Base-by-base conservation (phyloP, 2,329 filamentous ascomycete genomes). In the Phialocephala subalpina region DNA sequence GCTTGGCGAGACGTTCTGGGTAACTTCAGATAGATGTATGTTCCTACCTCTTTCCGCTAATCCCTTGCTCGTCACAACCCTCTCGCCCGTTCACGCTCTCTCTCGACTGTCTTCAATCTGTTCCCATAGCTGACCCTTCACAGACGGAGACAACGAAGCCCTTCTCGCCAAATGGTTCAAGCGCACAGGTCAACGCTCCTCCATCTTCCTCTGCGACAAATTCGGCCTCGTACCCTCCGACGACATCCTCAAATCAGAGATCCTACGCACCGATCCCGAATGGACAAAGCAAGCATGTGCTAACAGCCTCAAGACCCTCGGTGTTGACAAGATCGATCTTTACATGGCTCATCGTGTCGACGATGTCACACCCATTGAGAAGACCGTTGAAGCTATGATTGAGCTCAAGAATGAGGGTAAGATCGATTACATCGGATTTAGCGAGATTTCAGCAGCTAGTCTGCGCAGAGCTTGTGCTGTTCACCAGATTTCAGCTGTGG, bases 391-490 rank as follows among this genome's bases (percentile, higher is more conserved):
- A 42, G 80, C 76, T 1, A 77, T 83, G 76, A 77, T 74, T 2
- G 73, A 80, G 59, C 70, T 82, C 27, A 78, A 80, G 66, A 70
- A 71, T 3, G 81, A 84, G 69, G 86, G 86, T 64, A 87, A 87
- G 73, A 84, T 89, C 73, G 83, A 82, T 64, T 78, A 87, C 73
- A 76, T 90, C 7, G 87, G 87, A 14, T 73, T 90, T 5, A 85
- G 80, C 2, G 86, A 88, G 69, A 77, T 82, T 65, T 81, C 81
- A 7, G 80, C 83, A 2, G 74, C 77, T 1, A 84, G 84, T 0
- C 77, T 89, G 45, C 82, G 83, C 12, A 82, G 85, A 4, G 86
- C 83, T 11, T 75, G 78, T 70, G 81, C 81, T 52, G 75, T 88
- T n/a, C 79, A 80, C 60, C 83, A 80, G 35, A 80, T 88, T 66